phyloP scores from a whole-genome alignment of 2,329 filamentous ascomycete genomes.

The Trichoderma lentiforme region DNA sequence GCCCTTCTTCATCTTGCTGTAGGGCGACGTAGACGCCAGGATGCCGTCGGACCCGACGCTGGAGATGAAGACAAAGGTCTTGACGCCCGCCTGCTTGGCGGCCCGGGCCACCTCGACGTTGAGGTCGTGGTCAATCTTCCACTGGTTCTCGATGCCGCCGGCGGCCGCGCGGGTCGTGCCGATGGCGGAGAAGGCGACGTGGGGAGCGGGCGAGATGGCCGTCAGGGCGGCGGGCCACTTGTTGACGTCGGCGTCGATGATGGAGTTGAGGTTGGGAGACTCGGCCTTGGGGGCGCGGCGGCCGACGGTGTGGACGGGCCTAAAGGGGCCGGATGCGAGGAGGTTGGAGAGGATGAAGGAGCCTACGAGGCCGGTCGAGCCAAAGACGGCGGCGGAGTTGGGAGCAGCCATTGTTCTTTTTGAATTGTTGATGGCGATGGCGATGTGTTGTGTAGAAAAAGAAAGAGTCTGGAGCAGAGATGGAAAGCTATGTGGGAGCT shows the following conservation, averaged over 20 bases:
- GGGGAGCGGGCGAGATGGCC: slow-evolving; percentile 52
- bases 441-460: background rate
- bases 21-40: slow-evolving; percentile 42
- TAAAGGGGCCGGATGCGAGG: slow-evolving; percentile 51
- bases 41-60: slow-evolving; percentile 47
- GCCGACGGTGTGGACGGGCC: slow-evolving; percentile 60
- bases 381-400: slow-evolving; percentile 49
- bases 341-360: slow-evolving; percentile 69
- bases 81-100: slow-evolving; percentile 68
- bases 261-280: slow-evolving; percentile 56
- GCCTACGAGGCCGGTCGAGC: slow-evolving; percentile 67
- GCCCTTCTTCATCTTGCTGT: slow-evolving; percentile 76
- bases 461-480: background rate
- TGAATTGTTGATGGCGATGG: background rate
- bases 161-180: slow-evolving; percentile 76
- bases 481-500: background rate
- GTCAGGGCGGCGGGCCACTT: slow-evolving; percentile 64
- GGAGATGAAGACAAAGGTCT: slow-evolving; percentile 76
- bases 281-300: slow-evolving; percentile 58
- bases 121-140: slow-evolving; percentile 83
- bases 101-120: slow-evolving; percentile 75
- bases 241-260: slow-evolving; percentile 63
- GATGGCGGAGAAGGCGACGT: slow-evolving; percentile 71
- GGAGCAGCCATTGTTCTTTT: slow-evolving; percentile 7
- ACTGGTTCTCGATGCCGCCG: slow-evolving; percentile 74